A percentile compares a stretch with the other conserved stretches of the same genome.
These are phyloP conservation scores for Bruguiera sexangula DNA, from an alignment of 345 rosid genomes.

Conservation along the genomic window DNA sequence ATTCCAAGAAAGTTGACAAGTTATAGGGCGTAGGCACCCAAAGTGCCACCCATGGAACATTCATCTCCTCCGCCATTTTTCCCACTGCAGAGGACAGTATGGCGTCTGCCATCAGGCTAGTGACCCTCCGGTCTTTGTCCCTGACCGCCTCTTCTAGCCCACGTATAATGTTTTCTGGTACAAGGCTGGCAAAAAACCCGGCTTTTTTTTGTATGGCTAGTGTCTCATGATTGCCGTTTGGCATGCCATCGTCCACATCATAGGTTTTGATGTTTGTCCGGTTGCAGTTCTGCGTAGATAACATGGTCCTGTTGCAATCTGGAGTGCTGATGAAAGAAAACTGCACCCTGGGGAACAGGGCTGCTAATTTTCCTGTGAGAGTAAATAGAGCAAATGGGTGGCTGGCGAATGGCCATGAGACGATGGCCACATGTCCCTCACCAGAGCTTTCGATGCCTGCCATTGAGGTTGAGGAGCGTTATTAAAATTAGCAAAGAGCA, in stretches of 20 bases:
- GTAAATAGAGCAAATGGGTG: not conserved
- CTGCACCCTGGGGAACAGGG: not conserved
- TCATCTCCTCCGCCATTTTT: conserved; percentile 2
- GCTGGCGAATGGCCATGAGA: not conserved
- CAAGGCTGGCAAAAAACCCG: no score
- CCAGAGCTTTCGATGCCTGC: no score
- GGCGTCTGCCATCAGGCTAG: conserved; percentile 1
- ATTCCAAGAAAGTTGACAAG: not conserved
- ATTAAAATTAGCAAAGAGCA: no score
- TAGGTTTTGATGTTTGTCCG: not conserved
- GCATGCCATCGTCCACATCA: not conserved
- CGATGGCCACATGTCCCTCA: conserved; percentile 2
- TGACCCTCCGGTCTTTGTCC: not conserved
- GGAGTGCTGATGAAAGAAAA: conserved; percentile 7
- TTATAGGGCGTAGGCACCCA: conserved; percentile 1
- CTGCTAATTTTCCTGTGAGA: conserved; percentile 1
- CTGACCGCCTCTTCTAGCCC: not conserved
- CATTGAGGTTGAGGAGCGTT: no score
- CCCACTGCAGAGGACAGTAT: not conserved
- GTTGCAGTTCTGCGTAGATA: not conserved
- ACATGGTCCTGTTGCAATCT: not conserved
- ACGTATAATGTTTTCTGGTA: not conserved
- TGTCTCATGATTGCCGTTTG: not conserved
- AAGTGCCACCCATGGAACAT: not conserved
- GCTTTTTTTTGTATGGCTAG: no score